These are phyloP conservation scores for Agrostemma githago DNA, from an alignment of 148 eudicot genomes.

Conservation along the genomic window DNA sequence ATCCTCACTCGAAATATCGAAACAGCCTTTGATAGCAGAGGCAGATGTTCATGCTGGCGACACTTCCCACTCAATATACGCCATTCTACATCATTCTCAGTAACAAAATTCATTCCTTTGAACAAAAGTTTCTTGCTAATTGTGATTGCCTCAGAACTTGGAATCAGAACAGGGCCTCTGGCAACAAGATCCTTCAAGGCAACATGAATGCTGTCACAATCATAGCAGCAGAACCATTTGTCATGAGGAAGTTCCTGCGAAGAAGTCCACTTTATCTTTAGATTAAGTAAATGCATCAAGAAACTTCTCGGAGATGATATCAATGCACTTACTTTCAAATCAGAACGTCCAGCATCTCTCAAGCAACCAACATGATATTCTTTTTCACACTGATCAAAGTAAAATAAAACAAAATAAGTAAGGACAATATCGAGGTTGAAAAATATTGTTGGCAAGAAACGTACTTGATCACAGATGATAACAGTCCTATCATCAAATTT, in stretches of 20 bases:
- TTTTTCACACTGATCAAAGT: conserved; percentile 72
- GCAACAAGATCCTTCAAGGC: conserved; percentile 44
- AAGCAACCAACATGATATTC: conserved; percentile 96
- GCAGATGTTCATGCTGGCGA: conserved; percentile 64
- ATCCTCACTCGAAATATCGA: conserved; percentile 76
- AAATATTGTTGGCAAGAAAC: conserved; percentile 8
- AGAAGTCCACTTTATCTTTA: background rate
- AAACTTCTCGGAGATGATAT: conserved; percentile 1
- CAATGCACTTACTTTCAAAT: conserved; percentile 61
- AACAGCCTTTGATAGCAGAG: conserved; percentile 64
- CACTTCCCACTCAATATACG: conserved; percentile 74
- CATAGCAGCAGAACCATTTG: conserved; percentile 85
- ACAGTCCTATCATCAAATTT: conserved; percentile 86
- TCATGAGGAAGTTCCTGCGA: conserved; percentile 75
- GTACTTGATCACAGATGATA: conserved; percentile 91
- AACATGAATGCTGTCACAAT: conserved; percentile 58
- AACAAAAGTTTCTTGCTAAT: conserved; percentile 41
- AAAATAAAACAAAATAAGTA: conserved; percentile 7
- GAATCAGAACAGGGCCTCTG: conserved; percentile 46
- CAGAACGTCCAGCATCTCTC: conserved; percentile 61
- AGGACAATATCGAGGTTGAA: background rate
- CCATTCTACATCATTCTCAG: conserved; percentile 58
- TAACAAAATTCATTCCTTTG: conserved; percentile 39
- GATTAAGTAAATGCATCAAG: conserved; percentile 3
- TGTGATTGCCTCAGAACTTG: conserved; percentile 38